Evolutionary conservation across 306 rosid genomes (phyloP).

Genomic region (Betula pendula): DNA sequence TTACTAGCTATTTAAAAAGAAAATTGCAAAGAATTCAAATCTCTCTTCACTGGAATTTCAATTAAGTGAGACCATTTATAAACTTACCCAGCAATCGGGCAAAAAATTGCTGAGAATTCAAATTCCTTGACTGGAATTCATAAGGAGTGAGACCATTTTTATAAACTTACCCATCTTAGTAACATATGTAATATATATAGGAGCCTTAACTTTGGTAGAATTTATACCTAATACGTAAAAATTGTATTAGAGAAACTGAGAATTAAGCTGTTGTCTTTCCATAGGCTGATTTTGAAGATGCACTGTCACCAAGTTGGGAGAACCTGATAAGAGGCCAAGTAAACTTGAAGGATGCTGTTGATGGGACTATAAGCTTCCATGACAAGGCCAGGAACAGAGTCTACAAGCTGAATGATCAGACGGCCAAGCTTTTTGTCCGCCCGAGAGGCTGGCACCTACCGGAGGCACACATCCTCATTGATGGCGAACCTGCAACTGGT

Average conservation of each 20-base stretch:
- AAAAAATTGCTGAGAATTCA: too few species aligned
- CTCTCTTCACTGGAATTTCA: too few species aligned
- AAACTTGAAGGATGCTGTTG: constrained; percentile 83
- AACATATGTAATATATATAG: too few species aligned
- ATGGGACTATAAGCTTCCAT: constrained; percentile 73
- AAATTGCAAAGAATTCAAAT: too few species aligned
- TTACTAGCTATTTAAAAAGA: too few species aligned
- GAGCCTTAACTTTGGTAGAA: too few species aligned
- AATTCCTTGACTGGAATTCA: too few species aligned
- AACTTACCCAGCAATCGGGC: too few species aligned
- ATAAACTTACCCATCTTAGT: too few species aligned
- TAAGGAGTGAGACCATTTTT: too few species aligned
- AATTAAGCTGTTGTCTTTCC: background rate
- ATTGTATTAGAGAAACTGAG: background rate
- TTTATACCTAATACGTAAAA: too few species aligned
- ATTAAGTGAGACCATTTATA: too few species aligned
- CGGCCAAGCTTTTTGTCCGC: constrained; percentile 83
- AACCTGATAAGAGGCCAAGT: constrained; percentile 83
- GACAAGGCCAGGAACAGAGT: constrained; percentile 73
- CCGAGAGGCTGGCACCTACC: constrained; percentile 97
- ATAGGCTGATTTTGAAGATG: constrained; percentile 95
- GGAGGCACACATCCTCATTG: constrained; percentile 80
- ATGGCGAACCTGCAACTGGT: constrained; percentile 81
- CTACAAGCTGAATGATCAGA: constrained; percentile 76
- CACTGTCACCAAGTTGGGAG: constrained; percentile 96